Evolutionary conservation across 352 stramenopile species (phyloP).

Genomic region (Globisporangium polare): DNA sequence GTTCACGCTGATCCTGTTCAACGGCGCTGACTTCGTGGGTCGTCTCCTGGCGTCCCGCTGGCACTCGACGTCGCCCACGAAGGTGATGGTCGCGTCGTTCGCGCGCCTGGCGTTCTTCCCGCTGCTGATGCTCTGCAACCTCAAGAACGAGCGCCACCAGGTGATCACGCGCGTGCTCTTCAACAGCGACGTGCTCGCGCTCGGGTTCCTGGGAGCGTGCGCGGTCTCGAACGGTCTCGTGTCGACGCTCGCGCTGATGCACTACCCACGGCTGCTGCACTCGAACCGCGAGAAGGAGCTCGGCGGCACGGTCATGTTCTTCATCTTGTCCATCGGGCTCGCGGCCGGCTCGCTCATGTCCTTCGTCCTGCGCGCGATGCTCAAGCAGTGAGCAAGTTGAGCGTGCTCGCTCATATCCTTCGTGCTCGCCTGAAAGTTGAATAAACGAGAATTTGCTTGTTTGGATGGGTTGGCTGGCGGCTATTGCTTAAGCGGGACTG

Average conservation of each 20-base stretch:
- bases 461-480: no score
- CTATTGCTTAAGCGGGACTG: no score
- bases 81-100: slow-evolving; percentile 37
- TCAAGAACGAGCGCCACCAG: slow-evolving; percentile 63
- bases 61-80: slow-evolving; percentile 28
- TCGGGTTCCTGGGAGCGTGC: slow-evolving; percentile 50
- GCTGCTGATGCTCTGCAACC: slow-evolving; percentile 73
- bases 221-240: slow-evolving; percentile 75
- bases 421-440: no score
- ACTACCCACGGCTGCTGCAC: slow-evolving; percentile 55
- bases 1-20: slow-evolving; percentile 78
- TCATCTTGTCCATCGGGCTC: slow-evolving; percentile 70
- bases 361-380: slow-evolving; percentile 70
- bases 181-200: slow-evolving; percentile 56
- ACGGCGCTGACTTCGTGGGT: slow-evolving; percentile 65
- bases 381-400: slow-evolving; percentile 64
- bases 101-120: slow-evolving; percentile 52
- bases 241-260: slow-evolving; percentile 72
- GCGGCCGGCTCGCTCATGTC: slow-evolving; percentile 70
- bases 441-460: no score
- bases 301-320: slow-evolving; percentile 79
- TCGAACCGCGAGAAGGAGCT: slow-evolving; percentile 67
- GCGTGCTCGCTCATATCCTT: no score
- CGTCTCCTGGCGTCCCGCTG: slow-evolving; percentile 41
- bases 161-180: slow-evolving; percentile 74